phyloP scores from a whole-genome alignment of 1,284 basidiomycete genomes.

The Ganoderma lucidum region DNA sequence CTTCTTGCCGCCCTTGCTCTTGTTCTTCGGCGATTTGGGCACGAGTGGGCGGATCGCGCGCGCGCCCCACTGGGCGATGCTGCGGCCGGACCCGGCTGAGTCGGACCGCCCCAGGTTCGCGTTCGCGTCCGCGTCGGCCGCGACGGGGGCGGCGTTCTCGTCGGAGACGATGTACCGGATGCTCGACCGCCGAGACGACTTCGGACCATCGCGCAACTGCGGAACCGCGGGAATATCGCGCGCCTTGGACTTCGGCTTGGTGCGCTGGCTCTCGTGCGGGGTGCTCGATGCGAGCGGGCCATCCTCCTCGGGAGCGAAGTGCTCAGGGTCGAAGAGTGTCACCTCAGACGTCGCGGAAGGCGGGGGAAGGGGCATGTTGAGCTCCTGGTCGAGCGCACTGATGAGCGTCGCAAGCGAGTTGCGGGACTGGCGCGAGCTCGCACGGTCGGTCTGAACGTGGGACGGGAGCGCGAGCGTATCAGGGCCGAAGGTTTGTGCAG shows the following conservation, averaged over 20 bases:
- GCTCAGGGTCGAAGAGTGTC: slow-evolving; percentile 61
- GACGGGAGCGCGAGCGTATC: slow-evolving; percentile 39
- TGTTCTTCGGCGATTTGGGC: slow-evolving; percentile 60
- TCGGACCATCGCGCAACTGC: slow-evolving; percentile 34
- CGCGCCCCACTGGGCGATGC: slow-evolving; percentile 57
- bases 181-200: slow-evolving; percentile 55
- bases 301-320: slow-evolving; percentile 29
- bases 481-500: slow-evolving; percentile 56
- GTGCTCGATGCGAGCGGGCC: slow-evolving; percentile 69
- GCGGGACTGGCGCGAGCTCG: slow-evolving; percentile 60
- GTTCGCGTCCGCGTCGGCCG: slow-evolving; percentile 39
- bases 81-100: slow-evolving; percentile 28
- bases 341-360: slow-evolving; percentile 65
- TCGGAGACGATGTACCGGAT: slow-evolving; percentile 71
- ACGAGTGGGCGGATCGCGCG: slow-evolving; percentile 59
- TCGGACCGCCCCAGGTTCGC: slow-evolving; percentile 33
- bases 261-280: slow-evolving; percentile 56
- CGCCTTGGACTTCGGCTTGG: slow-evolving; percentile 45
- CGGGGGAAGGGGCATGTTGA: slow-evolving; percentile 42
- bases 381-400: slow-evolving; percentile 44
- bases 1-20: slow-evolving; percentile 53
- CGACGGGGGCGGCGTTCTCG: slow-evolving; percentile 45
- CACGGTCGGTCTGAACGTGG: slow-evolving; percentile 56
- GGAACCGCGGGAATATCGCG: slow-evolving; percentile 42
- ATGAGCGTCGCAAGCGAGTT: slow-evolving; percentile 57